A percentile compares a stretch with the other conserved stretches of the same genome.
These are phyloP conservation scores for Dioscorea alata DNA, from an alignment of 106 monocot genomes.

Conservation along the genomic window DNA sequence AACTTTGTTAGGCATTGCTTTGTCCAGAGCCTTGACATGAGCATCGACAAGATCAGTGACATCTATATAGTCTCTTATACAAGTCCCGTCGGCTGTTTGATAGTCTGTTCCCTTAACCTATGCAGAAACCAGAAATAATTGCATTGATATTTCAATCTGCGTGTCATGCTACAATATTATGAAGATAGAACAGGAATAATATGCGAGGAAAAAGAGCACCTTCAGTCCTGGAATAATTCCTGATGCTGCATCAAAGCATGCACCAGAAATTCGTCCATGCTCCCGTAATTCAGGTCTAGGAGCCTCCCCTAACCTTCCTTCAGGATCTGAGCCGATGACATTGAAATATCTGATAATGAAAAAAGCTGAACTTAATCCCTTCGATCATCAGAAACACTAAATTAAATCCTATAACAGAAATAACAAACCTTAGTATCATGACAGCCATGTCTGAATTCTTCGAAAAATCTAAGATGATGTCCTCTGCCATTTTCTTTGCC, in stretches of 20 bases:
- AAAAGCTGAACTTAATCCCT: not conserved
- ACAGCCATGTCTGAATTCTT: slow-evolving; percentile 15
- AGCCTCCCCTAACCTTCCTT: slow-evolving; percentile 17
- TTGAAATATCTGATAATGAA: slow-evolving; percentile 9
- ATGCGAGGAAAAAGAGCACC: not conserved
- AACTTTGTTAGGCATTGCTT: slow-evolving; percentile 9
- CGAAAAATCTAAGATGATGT: slow-evolving; percentile 15
- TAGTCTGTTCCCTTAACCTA: slow-evolving; percentile 20
- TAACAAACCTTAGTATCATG: slow-evolving; percentile 13
- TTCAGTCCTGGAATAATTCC: slow-evolving; percentile 18
- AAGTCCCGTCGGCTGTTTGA: slow-evolving; percentile 13
- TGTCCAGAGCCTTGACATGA: slow-evolving; percentile 15
- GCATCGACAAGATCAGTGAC: slow-evolving; percentile 18
- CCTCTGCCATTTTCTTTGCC: slow-evolving; percentile 22
- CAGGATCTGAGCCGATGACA: slow-evolving; percentile 15
- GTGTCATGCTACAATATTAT: too few relatives aligned
- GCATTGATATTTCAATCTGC: not conserved
- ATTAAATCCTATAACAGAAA: not conserved
- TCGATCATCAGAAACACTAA: not conserved
- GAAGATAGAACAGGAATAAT: too few relatives aligned
- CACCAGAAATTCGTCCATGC: slow-evolving; percentile 16
- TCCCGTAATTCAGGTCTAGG: slow-evolving; percentile 15
- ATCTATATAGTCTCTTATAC: slow-evolving; percentile 16
- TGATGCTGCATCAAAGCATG: slow-evolving; percentile 17
- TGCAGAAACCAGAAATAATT: not conserved